Base-by-base conservation (phyloP, 1,139 yeast species). In the Lizanozyma gosingica region DNA sequence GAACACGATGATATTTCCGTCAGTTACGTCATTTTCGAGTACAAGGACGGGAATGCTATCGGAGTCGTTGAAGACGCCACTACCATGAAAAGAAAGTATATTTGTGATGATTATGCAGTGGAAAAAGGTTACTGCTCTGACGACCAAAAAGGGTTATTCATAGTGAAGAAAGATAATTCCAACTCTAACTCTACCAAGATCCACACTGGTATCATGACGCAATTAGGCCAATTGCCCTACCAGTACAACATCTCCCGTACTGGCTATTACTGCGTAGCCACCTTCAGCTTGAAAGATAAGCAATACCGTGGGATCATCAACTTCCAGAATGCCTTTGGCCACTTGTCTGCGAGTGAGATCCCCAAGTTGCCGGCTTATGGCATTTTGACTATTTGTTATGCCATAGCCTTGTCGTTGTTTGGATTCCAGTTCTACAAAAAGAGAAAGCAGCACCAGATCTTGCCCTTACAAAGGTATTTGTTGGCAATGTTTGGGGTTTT, bases 361-460 rank as follows among this genome's bases (percentile, higher is more conserved):
- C 96, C 97, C 18, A 87, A 90, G 54, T 71, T 92, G 47, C 88
- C 95, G 3, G 78, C 90, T 33, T 94, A 86, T 57, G 97, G 96
- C 1, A 76, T 85, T 18, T 70, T 90, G 50, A 86, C 97, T 1
- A 68, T 92, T 40, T 79, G 85, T 39, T 94, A 92, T 56, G 86
- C 84, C 14, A 82, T 86, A 37, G 81, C 88, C 4, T 71, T 88
- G 55, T 81, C 86, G 9, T 69, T 85, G 44, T 94, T 88, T 69
- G 81, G 86, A 32, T 90, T 87, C 65, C 87, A 86, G 47, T 86
- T 86, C 56, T 81, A 80, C 67, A 85, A 80, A 55, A 90, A 87
- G 62, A 78, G 95, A 52, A 67, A 69, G 48, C 66, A 67, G 48
- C 78, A 85, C 52, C 97, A 92, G 56, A 73, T 92, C 46, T 69